Conservation (phyloP, 139 green algal species). For the Astrephomene gubernaculifera region DNA sequence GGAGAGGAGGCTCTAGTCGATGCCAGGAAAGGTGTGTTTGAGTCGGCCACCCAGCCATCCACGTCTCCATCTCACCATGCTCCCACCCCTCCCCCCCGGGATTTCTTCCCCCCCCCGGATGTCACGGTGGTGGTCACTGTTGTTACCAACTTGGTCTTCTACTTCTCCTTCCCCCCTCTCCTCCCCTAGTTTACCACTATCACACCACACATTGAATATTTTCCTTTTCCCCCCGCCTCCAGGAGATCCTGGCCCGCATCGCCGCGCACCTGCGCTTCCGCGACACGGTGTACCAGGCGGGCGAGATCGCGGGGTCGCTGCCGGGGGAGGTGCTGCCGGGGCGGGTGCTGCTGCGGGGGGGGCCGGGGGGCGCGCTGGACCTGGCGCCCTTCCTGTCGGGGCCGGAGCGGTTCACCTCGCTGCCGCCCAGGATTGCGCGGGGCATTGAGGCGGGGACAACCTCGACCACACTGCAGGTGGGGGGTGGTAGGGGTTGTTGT, state of each 20-base stretch:
- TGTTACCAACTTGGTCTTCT: too few species aligned
- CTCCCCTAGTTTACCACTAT: too few species aligned
- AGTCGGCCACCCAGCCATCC: too few species aligned
- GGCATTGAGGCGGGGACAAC: conserved; percentile 33
- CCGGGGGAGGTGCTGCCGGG: conserved; percentile 18
- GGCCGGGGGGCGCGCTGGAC: conserved; percentile 28
- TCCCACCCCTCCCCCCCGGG: too few species aligned
- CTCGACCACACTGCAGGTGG: conserved; percentile 33
- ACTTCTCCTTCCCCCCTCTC: too few species aligned
- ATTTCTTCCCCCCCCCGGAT: too few species aligned
- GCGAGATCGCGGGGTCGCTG: conserved; percentile 33
- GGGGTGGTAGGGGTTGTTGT: not conserved
- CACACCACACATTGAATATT: too few species aligned
- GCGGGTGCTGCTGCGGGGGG: conserved; percentile 29
- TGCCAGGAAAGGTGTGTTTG: too few species aligned
- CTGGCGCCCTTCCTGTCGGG: conserved; percentile 31
- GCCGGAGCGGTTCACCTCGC: conserved; percentile 23
- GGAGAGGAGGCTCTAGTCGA: too few species aligned
- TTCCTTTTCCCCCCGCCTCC: not conserved
- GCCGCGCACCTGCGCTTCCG: conserved; percentile 69
- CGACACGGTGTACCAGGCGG: conserved; percentile 52
- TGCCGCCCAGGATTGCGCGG: not conserved
- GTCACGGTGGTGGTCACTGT: too few species aligned
- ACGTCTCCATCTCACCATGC: too few species aligned
- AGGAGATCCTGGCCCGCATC: conserved; percentile 73